Conservation (phyloP, 768 basidiomycete genomes). For the Austroboletus festivus region DNA sequence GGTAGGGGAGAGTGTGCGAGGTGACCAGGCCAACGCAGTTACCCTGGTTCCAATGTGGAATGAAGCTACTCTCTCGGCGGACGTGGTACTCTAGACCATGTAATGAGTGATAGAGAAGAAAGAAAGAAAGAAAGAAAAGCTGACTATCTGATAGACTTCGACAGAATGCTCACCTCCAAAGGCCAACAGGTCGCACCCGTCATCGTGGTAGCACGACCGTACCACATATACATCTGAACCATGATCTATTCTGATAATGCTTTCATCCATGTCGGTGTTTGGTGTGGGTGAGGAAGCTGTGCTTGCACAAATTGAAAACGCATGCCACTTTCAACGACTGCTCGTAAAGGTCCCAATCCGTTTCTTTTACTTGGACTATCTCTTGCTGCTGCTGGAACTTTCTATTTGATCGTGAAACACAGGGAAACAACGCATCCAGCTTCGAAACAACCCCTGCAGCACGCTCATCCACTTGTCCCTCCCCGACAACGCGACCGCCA, state of each 20-base stretch:
- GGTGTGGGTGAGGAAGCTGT: background rate
- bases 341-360: conserved; percentile 54
- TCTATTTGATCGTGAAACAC: conserved; percentile 52
- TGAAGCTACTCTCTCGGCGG: conserved; percentile 54
- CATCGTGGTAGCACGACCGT: conserved; percentile 59
- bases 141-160: conserved; percentile 62
- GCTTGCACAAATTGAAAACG: conserved; percentile 3
- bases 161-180: conserved; percentile 72
- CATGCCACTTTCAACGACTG: conserved; percentile 3
- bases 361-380: conserved; percentile 56
- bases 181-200: conserved; percentile 66
- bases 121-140: conserved; percentile 23
- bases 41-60: conserved; percentile 71
- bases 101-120: conserved; percentile 6
- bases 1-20: conserved; percentile 63
- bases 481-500: conserved; percentile 43
- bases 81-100: conserved; percentile 38
- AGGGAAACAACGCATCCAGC: conserved; percentile 59
- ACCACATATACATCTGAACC: conserved; percentile 59
- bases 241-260: conserved; percentile 53
- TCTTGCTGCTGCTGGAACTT: conserved; percentile 53
- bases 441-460: conserved; percentile 55
- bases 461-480: conserved; percentile 65
- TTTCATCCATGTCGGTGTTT: conserved; percentile 47
- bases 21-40: conserved; percentile 78